Percentiles rank a stretch among this genome's conserved stretches.
Conservation (phyloP, 345 rosid genomes). For the Eucalyptus curtisii region DNA sequence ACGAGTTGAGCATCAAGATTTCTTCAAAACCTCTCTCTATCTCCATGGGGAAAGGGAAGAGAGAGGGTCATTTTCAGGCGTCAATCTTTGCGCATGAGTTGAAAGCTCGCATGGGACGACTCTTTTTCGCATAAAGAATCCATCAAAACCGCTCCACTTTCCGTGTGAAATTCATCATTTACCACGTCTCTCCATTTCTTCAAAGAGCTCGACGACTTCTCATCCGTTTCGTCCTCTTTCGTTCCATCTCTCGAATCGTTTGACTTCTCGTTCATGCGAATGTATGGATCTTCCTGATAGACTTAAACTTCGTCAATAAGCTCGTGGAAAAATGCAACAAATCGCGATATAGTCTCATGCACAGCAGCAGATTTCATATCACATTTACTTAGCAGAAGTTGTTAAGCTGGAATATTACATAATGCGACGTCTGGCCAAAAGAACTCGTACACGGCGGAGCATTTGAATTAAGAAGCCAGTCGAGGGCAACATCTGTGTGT, state of each 20-base stretch:
- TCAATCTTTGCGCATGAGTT: background rate
- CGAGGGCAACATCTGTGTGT: background rate
- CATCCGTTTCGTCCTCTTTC: background rate
- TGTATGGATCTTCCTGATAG: background rate
- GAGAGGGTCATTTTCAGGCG: background rate
- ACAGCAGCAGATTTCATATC: background rate
- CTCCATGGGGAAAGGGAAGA: background rate
- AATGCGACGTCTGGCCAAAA: background rate
- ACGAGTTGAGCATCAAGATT: background rate
- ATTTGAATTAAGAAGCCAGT: background rate
- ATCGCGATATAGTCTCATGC: background rate
- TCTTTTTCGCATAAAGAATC: background rate
- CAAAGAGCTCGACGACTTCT: background rate
- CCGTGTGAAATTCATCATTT: background rate
- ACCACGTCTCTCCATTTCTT: background rate
- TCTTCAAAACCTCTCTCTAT: background rate
- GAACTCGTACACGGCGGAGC: background rate
- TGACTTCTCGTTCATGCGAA: background rate
- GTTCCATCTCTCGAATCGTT: background rate
- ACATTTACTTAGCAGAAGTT: background rate
- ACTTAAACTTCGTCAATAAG: background rate
- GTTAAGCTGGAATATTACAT: background rate
- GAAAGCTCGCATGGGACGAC: background rate
- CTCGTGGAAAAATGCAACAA: background rate
- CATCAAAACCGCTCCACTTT: background rate